Percentiles rank a stretch among this genome's conserved stretches.
phyloP scores from a whole-genome alignment of 768 basidiomycete species.

The Mrakia blollopis region DNA sequence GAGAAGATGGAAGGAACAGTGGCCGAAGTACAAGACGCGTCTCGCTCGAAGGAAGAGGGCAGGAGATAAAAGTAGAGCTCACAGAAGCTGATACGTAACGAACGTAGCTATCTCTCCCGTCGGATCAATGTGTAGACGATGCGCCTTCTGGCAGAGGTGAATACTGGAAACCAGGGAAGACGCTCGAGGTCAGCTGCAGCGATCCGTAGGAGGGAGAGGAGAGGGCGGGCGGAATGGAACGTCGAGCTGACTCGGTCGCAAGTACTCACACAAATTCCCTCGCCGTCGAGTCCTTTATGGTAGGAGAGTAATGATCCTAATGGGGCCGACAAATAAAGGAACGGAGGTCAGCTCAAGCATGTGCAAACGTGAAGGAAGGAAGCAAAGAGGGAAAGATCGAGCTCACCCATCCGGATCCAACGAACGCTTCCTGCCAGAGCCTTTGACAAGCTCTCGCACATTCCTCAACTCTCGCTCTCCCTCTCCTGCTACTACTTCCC shows the following conservation, averaged over 20 bases:
- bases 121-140: no score
- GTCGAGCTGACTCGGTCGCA: background rate
- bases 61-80: no score
- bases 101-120: no score
- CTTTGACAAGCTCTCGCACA: background rate
- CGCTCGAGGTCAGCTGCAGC: no score
- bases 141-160: no score
- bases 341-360: background rate
- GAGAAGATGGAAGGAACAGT: no score
- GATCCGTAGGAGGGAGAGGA: background rate
- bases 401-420: background rate
- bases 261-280: constrained; percentile 5
- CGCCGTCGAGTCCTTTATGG: background rate
- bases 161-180: no score
- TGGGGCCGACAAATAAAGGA: background rate
- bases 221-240: background rate
- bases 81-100: no score
- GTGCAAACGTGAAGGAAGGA: background rate
- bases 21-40: no score
- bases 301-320: background rate
- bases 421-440: background rate
- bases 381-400: background rate
- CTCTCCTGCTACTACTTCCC: background rate
- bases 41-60: no score
- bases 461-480: background rate